These are phyloP conservation scores for Ajuga reptans DNA, from an alignment of 305 asterid genomes.

Conservation along the genomic window DNA sequence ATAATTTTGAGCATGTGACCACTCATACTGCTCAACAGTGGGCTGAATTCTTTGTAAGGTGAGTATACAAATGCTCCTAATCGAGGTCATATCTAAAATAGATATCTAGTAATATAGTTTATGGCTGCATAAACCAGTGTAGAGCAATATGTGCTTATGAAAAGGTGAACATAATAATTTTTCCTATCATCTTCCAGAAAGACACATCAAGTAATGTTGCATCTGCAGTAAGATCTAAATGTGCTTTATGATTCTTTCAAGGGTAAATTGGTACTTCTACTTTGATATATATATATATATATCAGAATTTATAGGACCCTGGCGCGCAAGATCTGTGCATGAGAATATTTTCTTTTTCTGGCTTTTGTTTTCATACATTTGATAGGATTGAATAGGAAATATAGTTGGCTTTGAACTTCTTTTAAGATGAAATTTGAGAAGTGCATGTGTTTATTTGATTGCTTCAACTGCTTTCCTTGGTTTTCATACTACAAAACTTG, in stretches of 20 bases:
- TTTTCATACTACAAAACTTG: background rate
- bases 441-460: background rate
- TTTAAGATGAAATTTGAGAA: no score
- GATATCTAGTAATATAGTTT: background rate
- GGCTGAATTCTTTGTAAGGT: slow-evolving; percentile 98
- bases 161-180: background rate
- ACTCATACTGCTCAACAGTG: slow-evolving; percentile 98
- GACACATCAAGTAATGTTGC: background rate
- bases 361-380: background rate
- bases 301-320: no score
- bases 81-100: background rate
- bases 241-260: no score
- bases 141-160: background rate
- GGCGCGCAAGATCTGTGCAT: no score
- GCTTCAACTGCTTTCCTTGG: background rate
- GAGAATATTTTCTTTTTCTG: no score
- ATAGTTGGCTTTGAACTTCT: background rate
- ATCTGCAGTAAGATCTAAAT: background rate
- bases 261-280: no score
- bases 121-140: background rate
- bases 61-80: slow-evolving; percentile 22
- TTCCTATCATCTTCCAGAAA: slow-evolving; percentile 5
- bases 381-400: background rate
- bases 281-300: no score
- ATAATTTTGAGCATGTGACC: slow-evolving; percentile 81